Percentiles rank a stretch among this genome's conserved stretches.
These are phyloP conservation scores for Didymella keratinophila DNA, from an alignment of 2,329 filamentous ascomycete genomes.

Conservation along the genomic window DNA sequence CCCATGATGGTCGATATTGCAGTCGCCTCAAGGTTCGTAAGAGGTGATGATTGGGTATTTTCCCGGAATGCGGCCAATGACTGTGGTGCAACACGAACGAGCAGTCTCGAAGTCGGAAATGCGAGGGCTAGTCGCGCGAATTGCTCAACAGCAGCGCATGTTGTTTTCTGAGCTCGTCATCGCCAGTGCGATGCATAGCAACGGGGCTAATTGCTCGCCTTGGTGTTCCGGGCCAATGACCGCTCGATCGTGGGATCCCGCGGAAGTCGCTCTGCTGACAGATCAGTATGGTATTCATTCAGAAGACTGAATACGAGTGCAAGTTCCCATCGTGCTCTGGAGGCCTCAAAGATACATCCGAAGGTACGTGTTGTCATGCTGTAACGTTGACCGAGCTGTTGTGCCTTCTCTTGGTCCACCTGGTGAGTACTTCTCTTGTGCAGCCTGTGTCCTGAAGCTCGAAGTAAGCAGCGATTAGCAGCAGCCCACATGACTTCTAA, in stretches of 20 bases:
- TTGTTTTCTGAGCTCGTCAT: neutral
- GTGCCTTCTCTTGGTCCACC: neutral
- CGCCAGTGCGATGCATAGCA: neutral
- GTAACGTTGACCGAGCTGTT: too few relatives aligned
- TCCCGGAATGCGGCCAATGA: neutral
- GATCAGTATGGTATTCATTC: neutral
- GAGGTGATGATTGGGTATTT: neutral
- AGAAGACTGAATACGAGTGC: too few relatives aligned
- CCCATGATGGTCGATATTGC: slow-evolving; percentile 24
- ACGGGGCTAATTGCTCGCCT: neutral
- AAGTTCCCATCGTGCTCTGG: neutral
- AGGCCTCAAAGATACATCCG: neutral
- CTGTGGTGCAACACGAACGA: neutral
- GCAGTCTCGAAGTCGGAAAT: neutral
- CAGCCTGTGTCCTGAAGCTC: neutral
- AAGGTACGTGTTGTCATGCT: neutral
- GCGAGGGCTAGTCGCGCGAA: neutral
- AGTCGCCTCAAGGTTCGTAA: neutral
- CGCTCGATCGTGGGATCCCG: neutral
- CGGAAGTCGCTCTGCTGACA: neutral
- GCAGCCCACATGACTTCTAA: neutral
- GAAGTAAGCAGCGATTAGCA: neutral
- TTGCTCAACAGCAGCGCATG: neutral
- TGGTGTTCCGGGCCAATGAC: neutral
- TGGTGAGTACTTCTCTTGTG: neutral